phyloP scores from a whole-genome alignment of 2,329 filamentous ascomycete genomes.

The Paraconiothyrium sp. region DNA sequence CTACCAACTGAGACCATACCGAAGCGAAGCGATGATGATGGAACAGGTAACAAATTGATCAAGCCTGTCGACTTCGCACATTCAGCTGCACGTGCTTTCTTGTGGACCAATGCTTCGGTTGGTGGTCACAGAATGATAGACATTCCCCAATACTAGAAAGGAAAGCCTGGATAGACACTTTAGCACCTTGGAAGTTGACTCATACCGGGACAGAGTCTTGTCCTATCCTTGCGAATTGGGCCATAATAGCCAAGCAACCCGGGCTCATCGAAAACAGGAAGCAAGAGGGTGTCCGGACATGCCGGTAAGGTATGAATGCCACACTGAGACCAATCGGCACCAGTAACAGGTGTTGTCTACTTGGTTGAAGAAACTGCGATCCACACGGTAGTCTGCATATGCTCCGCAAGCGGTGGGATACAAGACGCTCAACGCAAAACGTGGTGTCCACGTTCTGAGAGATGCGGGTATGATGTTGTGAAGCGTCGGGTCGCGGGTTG shows the following conservation, averaged over 20 bases:
- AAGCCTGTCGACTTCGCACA: neutral
- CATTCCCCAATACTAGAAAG: neutral
- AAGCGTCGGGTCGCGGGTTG: neutral
- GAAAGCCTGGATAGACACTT: neutral
- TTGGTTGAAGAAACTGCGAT: no score
- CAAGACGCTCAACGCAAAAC: constrained; percentile 5
- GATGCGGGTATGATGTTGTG: neutral
- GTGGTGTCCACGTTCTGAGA: neutral
- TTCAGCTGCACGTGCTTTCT: neutral
- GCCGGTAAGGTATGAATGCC: neutral
- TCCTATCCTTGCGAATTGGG: neutral
- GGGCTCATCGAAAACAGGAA: neutral
- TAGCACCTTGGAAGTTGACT: neutral
- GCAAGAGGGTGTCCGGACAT: neutral
- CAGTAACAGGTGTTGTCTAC: neutral
- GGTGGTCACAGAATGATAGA: neutral
- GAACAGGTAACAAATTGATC: neutral
- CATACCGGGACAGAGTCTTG: neutral
- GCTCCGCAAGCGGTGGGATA: constrained; percentile 13
- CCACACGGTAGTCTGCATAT: neutral
- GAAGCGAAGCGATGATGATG: neutral
- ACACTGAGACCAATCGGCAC: neutral
- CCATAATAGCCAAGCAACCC: neutral
- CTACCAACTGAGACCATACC: neutral
- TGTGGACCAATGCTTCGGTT: neutral